A percentile compares a stretch with the other conserved stretches of the same genome.
These are phyloP conservation scores for Zygosaccharomyces sapae DNA, from an alignment of 1,139 yeast genomes.

Conservation along the genomic window DNA sequence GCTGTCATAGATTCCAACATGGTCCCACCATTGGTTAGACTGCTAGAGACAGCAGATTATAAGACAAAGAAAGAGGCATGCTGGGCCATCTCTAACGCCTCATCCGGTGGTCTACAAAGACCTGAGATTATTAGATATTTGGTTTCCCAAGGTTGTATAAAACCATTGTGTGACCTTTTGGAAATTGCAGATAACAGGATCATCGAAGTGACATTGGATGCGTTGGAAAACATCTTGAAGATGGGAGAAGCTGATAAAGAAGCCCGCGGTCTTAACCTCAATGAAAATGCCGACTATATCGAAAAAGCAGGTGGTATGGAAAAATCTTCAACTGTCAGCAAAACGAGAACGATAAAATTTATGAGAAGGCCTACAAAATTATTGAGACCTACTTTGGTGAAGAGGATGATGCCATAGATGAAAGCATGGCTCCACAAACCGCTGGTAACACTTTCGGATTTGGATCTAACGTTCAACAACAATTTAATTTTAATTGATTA, in stretches of 20 bases:
- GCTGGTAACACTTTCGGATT: constrained; percentile 85
- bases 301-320: constrained; percentile 99
- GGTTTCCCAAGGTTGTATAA: constrained; percentile 93
- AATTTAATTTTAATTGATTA: constrained; percentile 37
- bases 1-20: constrained; percentile 93
- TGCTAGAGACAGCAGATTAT: constrained; percentile 78
- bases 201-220: constrained; percentile 92
- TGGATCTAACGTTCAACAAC: constrained; percentile 51
- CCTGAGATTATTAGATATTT: constrained; percentile 93
- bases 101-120: constrained; percentile 86
- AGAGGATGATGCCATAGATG: constrained; percentile 75
- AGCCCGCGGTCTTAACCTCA: constrained; percentile 59
- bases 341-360: constrained; percentile 86
- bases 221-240: constrained; percentile 86
- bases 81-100: constrained; percentile 98
- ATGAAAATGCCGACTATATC: constrained; percentile 84
- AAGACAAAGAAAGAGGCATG: constrained; percentile 98
- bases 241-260: constrained; percentile 93
- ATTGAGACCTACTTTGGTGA: constrained; percentile 89
- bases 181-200: constrained; percentile 86
- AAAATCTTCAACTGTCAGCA: constrained; percentile 88
- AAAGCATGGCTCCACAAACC: constrained; percentile 77
- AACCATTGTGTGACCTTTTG: constrained; percentile 91
- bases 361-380: constrained; percentile 83
- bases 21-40: constrained; percentile 85